Percentiles rank a stretch among this genome's conserved stretches.
Evolutionary conservation across 2,329 filamentous ascomycete species (phyloP).

Genomic region (Fusarium austroafricanum): DNA sequence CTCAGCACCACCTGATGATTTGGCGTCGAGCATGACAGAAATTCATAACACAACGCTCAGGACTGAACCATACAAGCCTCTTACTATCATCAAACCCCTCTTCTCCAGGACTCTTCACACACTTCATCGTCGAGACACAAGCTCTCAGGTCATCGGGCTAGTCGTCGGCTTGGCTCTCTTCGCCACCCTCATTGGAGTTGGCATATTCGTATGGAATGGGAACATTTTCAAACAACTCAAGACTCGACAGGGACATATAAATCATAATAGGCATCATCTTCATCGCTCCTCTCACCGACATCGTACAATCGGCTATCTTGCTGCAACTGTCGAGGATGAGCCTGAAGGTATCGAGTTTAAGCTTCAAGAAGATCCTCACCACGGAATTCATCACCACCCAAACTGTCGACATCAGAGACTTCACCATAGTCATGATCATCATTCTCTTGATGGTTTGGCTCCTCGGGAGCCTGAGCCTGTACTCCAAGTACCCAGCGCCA

Average conservation of each 20-base stretch:
- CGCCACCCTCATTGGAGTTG: slow-evolving; percentile 1
- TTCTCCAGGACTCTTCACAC: not conserved
- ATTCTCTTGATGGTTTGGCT: not conserved
- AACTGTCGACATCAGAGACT: slow-evolving; percentile 16
- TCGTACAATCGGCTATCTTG: not conserved
- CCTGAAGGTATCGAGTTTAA: not conserved
- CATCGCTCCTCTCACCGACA: not conserved
- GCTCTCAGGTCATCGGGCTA: slow-evolving; percentile 17
- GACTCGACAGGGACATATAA: not conserved
- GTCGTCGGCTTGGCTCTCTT: slow-evolving; percentile 24
- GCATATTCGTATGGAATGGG: slow-evolving; percentile 29
- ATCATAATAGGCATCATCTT: not conserved
- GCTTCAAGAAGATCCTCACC: not conserved
- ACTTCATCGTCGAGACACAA: slow-evolving; percentile 18
- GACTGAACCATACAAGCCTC: not conserved
- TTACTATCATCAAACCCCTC: not conserved
- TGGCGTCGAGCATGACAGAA: not conserved
- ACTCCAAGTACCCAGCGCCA: not conserved
- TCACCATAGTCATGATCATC: slow-evolving; percentile 1
- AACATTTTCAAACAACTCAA: not conserved
- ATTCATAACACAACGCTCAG: too few species aligned
- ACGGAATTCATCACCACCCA: not conserved
- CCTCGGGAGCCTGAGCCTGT: slow-evolving; percentile 13
- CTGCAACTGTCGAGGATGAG: not conserved
- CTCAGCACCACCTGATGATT: not conserved